These are phyloP conservation scores for Rhizopogon vinicolor DNA, from an alignment of 768 basidiomycete species.

Conservation along the genomic window DNA sequence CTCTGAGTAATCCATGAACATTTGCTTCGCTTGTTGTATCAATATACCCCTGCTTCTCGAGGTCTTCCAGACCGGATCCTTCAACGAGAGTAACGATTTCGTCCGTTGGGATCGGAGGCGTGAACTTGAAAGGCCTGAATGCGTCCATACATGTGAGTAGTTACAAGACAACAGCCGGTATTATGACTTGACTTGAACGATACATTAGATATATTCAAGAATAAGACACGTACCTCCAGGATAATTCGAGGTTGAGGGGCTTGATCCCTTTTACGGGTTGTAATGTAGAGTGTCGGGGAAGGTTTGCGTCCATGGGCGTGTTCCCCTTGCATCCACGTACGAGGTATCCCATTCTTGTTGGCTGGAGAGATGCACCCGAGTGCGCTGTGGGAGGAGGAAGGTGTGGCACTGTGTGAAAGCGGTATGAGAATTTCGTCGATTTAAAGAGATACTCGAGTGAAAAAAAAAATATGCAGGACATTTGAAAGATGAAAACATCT, in stretches of 20 bases:
- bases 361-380: conserved; percentile 27
- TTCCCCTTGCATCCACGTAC: not conserved
- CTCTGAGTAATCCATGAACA: not conserved
- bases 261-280: conserved; percentile 56
- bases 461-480: no score
- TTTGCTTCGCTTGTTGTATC: not conserved
- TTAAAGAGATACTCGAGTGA: no score
- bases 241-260: conserved; percentile 54
- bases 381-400: conserved; percentile 52
- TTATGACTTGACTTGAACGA: not conserved
- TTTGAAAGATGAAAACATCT: no score
- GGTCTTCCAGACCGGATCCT: conserved; percentile 7
- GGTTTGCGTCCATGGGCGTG: not conserved
- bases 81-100: conserved; percentile 23
- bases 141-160: not conserved
- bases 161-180: not conserved
- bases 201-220: not conserved
- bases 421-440: not conserved
- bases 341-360: conserved; percentile 17
- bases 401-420: conserved; percentile 41
- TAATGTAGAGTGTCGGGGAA: conserved; percentile 23
- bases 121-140: conserved; percentile 45
- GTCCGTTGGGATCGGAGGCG: conserved; percentile 26
- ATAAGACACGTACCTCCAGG: conserved; percentile 54
- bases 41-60: conserved; percentile 6